Evolutionary conservation across 1,139 yeast species (phyloP), one percentile per base, ranked within the genome.

Genomic region (Pichia sp.): DNA sequence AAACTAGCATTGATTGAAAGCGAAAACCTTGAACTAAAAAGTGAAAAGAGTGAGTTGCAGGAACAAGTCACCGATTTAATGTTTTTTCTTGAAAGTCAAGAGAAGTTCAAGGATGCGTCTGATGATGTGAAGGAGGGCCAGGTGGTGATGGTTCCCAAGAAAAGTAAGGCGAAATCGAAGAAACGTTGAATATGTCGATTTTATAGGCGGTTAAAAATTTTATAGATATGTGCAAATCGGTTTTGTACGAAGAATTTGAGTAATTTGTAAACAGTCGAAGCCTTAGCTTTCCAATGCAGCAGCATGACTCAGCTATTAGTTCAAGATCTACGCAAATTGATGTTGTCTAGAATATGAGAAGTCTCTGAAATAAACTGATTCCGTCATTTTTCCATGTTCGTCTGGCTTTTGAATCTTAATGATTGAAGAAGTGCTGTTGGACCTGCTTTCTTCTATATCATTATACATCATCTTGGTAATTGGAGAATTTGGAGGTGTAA

Each of bases 1-100:
- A 87, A 86, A 61, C 67, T 88, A 7, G 87, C 82, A 45, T 73
- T 64, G 53, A 60, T 84, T 8, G 70, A 74, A 10, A 64, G 67
- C 8, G 73, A 75, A 45, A 76, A 76, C 45, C 66, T 68, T 11
- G 66, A 70, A 5, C 59, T 77, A 45, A 69, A 72, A 48, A 63
- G 62, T 4, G 73, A 78, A 54, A 83, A 80, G 36, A 69, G 68
- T 29, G 87, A 81, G 2, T 70, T 89, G 49, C 69, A 77, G 50
- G 95, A 87, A 42, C 95, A 89, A 67, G 82, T 87, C 3, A 79
- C 78, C 43, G 97, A 90, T 67, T 70, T 90, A 56, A 87, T 90
- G 97, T 86, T 88, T 60, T 88, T 77, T 66, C 72, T 90, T 52
- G 95, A 87, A 58, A 79, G 87, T 3, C 87, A 80, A 65, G 87